phyloP scores from a whole-genome alignment of 2,329 filamentous ascomycete genomes.

The Gyromitra esculenta region DNA sequence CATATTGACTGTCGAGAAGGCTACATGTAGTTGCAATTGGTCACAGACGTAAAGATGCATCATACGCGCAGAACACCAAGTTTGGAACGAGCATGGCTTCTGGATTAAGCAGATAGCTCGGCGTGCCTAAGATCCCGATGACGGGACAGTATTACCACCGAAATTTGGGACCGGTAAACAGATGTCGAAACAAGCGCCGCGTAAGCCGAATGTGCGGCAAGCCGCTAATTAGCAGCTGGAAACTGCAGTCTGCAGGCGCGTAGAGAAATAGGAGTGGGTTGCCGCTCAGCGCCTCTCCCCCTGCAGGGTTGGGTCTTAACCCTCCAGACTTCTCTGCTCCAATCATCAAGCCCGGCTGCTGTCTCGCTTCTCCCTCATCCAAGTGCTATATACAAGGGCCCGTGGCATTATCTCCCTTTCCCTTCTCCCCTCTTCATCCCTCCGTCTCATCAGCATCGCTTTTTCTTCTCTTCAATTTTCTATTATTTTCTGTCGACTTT shows the following conservation, averaged over 20 bases:
- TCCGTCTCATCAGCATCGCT: constrained; percentile 15
- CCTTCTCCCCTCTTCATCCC: constrained; percentile 5
- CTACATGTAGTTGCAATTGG: not conserved
- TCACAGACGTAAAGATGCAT: not conserved
- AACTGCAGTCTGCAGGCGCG: not conserved
- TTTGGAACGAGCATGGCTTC: too few species aligned
- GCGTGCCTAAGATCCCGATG: constrained; percentile 19
- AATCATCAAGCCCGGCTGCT: constrained; percentile 35
- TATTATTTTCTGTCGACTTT: constrained; percentile 19
- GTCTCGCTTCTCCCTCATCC: constrained; percentile 5
- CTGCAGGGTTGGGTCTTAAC: constrained; percentile 34
- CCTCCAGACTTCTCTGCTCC: constrained; percentile 37
- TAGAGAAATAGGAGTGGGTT: constrained; percentile 1
- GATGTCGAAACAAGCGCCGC: constrained; percentile 8
- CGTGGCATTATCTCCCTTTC: constrained; percentile 43
- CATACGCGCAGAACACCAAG: not conserved
- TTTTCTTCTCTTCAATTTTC: constrained; percentile 10
- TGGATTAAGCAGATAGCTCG: not conserved
- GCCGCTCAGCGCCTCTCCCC: constrained; percentile 22
- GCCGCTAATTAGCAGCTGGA: constrained; percentile 5
- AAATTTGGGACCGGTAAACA: not conserved
- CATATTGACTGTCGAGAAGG: not conserved
- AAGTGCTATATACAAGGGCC: constrained; percentile 39
- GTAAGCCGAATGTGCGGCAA: constrained; percentile 28
- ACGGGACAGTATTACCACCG: not conserved